Base-by-base conservation (phyloP, 208 protist genomes). In the Leptomonas seymouri region DNA sequence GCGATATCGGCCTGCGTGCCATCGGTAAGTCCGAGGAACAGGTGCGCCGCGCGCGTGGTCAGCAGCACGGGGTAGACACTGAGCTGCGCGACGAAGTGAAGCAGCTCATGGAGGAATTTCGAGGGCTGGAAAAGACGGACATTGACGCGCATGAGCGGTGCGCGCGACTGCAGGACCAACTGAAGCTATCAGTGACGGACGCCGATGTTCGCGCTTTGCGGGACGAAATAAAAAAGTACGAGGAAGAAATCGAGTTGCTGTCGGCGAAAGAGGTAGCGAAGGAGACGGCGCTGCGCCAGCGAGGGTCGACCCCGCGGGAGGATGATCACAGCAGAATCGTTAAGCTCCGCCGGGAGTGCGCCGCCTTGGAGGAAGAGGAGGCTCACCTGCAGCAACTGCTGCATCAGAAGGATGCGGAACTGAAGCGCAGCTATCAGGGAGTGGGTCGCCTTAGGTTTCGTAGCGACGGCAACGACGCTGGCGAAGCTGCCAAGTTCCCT, bases 81-180 rank as follows among this genome's bases (percentile, higher is more conserved):
- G 76, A 87, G 58, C 58, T 86, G 11, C 83, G 84, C 18, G 71
- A 70, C 12, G 72, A 81, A 51, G 50, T 86, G 51, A 81, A 80
- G 51, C 31, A 67, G 27, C 76, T 91, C 2, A 80, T 55, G 57
- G 86, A 88, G 30, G 66, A 87, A 48, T 74, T 92, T 49, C 76
- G 82, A 11, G 60, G 20, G 3, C 18, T 85, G 8, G 72, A 87
- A 61, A 84, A 76, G 58, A 62, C 73, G 46, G 85, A 93, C 74
- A 67, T 84, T 28, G 78, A 90, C 44, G 61, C 80, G 27, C 91
- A 91, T 65, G 67, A 87, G 48, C 84, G 83, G 46, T 86, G 66
- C 39, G 80, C 80, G 5, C 49, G 56, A 16, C 56, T 94, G 58
- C 84, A 91, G 60, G 76, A 81, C 25, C 79, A 86, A 72, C 34